Conservation (phyloP, 148 eudicot genomes). For the Rheum nobile region DNA sequence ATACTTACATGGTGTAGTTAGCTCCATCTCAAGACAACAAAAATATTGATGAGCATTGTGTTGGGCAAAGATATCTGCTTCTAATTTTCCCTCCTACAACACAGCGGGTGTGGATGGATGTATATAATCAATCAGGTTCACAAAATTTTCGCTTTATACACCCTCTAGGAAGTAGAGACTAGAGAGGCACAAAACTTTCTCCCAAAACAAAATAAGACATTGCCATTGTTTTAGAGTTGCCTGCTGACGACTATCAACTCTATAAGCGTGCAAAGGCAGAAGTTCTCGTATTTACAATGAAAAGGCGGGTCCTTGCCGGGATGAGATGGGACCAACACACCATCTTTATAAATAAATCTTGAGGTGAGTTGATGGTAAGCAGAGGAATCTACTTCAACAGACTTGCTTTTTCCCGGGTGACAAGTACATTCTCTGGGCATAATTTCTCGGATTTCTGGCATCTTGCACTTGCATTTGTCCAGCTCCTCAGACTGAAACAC, state of each 20-base stretch:
- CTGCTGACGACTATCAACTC: conserved; percentile 46
- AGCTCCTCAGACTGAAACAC: conserved; percentile 15
- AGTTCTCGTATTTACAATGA: conserved; percentile 74
- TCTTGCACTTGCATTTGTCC: conserved; percentile 19
- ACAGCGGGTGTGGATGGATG: background rate
- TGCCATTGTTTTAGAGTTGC: conserved; percentile 22
- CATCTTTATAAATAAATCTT: conserved; percentile 47
- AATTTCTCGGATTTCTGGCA: conserved; percentile 18
- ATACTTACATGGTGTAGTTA: conserved; percentile 10
- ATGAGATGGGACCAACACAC: conserved; percentile 41
- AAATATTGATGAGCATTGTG: conserved; percentile 5
- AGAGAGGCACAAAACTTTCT: conserved; percentile 7
- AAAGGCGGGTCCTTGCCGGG: conserved; percentile 28
- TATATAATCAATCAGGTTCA: background rate
- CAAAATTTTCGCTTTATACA: conserved; percentile 22
- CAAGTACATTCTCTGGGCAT: conserved; percentile 39
- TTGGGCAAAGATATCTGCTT: background rate
- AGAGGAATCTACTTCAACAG: conserved; percentile 12
- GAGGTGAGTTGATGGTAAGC: conserved; percentile 15
- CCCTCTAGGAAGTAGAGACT: conserved; percentile 9
- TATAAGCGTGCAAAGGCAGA: conserved; percentile 82
- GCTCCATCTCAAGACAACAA: background rate
- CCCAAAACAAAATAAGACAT: background rate
- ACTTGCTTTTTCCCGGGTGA: conserved; percentile 24
- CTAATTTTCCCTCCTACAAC: background rate